Evolutionary conservation across 192 early-diverging fungal species (phyloP).

Genomic region (Backusella psychrophila): DNA sequence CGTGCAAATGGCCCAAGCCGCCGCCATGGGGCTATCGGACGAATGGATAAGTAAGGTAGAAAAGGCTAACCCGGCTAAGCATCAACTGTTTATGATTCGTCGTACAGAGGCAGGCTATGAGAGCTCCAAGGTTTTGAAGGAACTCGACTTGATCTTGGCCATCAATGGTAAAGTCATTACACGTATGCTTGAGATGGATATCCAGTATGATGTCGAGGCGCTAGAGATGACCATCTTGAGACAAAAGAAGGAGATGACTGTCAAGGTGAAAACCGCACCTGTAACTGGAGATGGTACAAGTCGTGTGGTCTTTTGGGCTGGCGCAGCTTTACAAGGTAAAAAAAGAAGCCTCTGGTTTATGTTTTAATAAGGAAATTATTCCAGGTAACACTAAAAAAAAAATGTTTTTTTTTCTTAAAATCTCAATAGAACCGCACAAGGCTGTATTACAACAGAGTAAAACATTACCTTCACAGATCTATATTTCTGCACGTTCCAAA

Average conservation of each 20-base stretch:
- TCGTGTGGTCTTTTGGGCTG: slow-evolving; percentile 83
- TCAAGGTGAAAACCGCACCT: slow-evolving; percentile 71
- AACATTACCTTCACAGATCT: slow-evolving; percentile 63
- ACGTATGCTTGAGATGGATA: slow-evolving; percentile 60
- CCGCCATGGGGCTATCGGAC: slow-evolving; percentile 56
- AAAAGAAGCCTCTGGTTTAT: slow-evolving; percentile 40
- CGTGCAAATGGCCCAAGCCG: slow-evolving; percentile 56
- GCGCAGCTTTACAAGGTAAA: slow-evolving; percentile 67
- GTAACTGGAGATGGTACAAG: slow-evolving; percentile 56
- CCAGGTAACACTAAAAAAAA: slow-evolving; percentile 10
- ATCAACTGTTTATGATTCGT: slow-evolving; percentile 57
- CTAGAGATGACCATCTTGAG: slow-evolving; percentile 64
- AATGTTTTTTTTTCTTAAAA: slow-evolving; percentile 40
- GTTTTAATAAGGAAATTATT: slow-evolving; percentile 37
- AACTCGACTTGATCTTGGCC: slow-evolving; percentile 66
- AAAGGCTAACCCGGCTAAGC: slow-evolving; percentile 48
- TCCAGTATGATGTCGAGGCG: slow-evolving; percentile 52
- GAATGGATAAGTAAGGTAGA: slow-evolving; percentile 59
- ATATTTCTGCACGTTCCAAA: slow-evolving; percentile 48
- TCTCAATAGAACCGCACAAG: slow-evolving; percentile 57
- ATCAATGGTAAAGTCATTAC: slow-evolving; percentile 66
- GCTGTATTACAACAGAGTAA: slow-evolving; percentile 66
- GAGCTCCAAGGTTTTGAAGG: slow-evolving; percentile 55
- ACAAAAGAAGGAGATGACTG: slow-evolving; percentile 65
- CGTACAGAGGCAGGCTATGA: slow-evolving; percentile 59